Evolutionary conservation across 2,329 filamentous ascomycete species (phyloP).

Genomic region (Chaetomium strumarium): DNA sequence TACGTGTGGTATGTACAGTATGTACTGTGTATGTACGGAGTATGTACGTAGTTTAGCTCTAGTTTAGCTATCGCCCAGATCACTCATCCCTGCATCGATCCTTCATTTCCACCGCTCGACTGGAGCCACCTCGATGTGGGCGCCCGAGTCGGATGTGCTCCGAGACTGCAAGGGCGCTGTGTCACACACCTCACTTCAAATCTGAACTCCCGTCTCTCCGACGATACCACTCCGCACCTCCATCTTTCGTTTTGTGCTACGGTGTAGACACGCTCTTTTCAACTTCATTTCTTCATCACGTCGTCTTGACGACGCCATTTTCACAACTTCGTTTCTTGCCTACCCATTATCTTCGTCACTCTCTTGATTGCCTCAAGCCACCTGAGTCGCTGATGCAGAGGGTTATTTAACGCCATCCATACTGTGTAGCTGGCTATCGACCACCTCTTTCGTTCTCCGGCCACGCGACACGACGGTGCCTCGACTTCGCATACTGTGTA

Average conservation of each 20-base stretch:
- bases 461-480: not conserved
- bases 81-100: not conserved
- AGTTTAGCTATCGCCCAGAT: too few species aligned
- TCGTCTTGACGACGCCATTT: conserved; percentile 16
- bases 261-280: not conserved
- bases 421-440: too few species aligned
- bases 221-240: not conserved
- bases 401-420: too few species aligned
- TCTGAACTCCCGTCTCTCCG: not conserved
- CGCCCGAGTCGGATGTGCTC: not conserved
- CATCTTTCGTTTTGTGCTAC: not conserved
- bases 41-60: too few species aligned
- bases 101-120: not conserved
- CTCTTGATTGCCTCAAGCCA: too few species aligned
- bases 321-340: too few species aligned
- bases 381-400: too few species aligned
- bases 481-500: conserved; percentile 1
- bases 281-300: conserved; percentile 7
- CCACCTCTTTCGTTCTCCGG: too few species aligned
- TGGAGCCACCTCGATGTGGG: not conserved
- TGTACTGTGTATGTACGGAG: too few species aligned
- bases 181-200: not conserved
- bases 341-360: too few species aligned
- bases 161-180: conserved; percentile 1
- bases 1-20: too few species aligned